phyloP scores from a whole-genome alignment of 2,329 filamentous ascomycete species.

The Aspergillus sp. region DNA sequence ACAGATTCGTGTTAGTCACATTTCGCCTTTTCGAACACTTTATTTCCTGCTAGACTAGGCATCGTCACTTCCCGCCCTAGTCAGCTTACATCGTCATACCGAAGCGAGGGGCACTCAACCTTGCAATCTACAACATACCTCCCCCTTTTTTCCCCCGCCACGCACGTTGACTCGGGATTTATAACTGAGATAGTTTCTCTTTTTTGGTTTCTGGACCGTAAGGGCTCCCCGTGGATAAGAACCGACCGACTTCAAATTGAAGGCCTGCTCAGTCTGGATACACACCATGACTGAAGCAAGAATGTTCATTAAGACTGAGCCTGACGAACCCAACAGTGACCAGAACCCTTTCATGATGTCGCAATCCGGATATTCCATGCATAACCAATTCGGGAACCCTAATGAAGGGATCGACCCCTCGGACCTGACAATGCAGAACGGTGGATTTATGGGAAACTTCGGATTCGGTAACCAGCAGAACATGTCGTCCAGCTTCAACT shows the following conservation, averaged over 20 bases:
- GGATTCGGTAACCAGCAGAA: conserved; percentile 65
- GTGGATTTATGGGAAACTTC: conserved; percentile 50
- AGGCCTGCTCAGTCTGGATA: conserved; percentile 16
- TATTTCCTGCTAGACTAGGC: not conserved
- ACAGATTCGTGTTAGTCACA: not conserved
- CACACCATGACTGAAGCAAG: conserved; percentile 54
- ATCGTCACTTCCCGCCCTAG: conserved; percentile 1
- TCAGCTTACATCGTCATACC: conserved; percentile 9
- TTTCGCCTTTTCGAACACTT: not conserved
- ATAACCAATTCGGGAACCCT: conserved; percentile 54
- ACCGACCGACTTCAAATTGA: conserved; percentile 9
- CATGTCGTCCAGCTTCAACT: conserved; percentile 70
- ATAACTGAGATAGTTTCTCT: not conserved
- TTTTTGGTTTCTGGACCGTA: conserved; percentile 18
- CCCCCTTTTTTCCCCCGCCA: not conserved
- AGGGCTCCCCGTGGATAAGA: conserved; percentile 19
- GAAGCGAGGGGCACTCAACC: conserved; percentile 2
- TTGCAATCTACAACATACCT: not conserved
- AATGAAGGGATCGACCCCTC: conserved; percentile 76
- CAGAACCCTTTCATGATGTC: conserved; percentile 49
- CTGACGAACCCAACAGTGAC: conserved; percentile 62
- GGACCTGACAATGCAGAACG: conserved; percentile 69
- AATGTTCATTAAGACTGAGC: conserved; percentile 68
- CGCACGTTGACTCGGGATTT: not conserved
- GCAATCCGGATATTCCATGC: conserved; percentile 52